phyloP scores from a whole-genome alignment of 495 filamentous ascomycete species.

The Aspergillus avenaceus region DNA sequence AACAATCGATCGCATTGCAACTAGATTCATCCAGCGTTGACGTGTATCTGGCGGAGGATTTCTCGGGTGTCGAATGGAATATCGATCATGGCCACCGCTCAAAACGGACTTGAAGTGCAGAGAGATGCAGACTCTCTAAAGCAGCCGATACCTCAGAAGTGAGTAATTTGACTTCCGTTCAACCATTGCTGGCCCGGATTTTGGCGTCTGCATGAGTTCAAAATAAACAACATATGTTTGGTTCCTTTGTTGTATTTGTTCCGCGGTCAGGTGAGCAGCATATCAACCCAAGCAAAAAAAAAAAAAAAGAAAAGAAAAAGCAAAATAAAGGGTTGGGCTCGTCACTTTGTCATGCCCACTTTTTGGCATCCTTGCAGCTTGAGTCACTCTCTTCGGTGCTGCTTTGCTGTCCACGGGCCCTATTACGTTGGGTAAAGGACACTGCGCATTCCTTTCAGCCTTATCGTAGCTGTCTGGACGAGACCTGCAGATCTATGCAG shows the following conservation, averaged over 20 bases:
- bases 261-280: background rate
- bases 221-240: background rate
- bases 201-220: background rate
- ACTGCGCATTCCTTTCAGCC: conserved; percentile 1
- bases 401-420: conserved; percentile 4
- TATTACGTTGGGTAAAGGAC: conserved; percentile 7
- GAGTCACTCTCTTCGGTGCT: background rate
- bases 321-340: background rate
- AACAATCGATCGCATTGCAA: conserved; percentile 1
- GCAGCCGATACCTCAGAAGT: conserved; percentile 47
- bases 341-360: background rate
- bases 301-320: background rate
- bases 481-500: conserved; percentile 3
- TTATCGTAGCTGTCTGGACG: conserved; percentile 3
- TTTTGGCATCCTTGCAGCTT: background rate
- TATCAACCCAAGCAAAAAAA: too few relatives aligned
- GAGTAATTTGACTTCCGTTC: conserved; percentile 23
- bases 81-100: conserved; percentile 43
- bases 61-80: conserved; percentile 38
- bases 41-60: conserved; percentile 15
- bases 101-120: conserved; percentile 47
- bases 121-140: conserved; percentile 48
- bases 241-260: conserved; percentile 4
- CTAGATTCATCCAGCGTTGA: conserved; percentile 4
- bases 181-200: conserved; percentile 4